These are phyloP conservation scores for Apiospora hydei DNA, from an alignment of 2,329 filamentous ascomycete species.

Conservation along the genomic window DNA sequence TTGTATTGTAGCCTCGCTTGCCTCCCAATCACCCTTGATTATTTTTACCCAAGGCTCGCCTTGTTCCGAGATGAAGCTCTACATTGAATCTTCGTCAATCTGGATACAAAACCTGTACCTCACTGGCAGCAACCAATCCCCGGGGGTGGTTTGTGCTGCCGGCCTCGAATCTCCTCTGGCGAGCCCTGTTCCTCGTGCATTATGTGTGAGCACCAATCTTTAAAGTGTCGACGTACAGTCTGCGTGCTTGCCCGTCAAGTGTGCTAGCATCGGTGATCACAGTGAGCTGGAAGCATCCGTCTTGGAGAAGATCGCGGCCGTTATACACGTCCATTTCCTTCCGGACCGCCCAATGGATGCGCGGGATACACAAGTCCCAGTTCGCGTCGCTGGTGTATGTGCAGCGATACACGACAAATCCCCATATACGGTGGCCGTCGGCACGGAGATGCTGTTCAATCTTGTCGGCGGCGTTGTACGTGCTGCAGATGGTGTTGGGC, in stretches of 20 bases:
- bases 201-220: not conserved
- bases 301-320: not conserved
- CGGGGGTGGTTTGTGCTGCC: too few relatives aligned
- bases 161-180: not conserved
- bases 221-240: not conserved
- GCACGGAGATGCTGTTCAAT: not conserved
- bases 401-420: not conserved
- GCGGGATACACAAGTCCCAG: not conserved
- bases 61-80: not conserved
- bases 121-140: not conserved
- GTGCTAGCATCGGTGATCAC: not conserved
- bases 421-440: not conserved
- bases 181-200: not conserved
- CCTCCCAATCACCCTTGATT: not conserved
- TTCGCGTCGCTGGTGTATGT: not conserved
- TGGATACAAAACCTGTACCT: not conserved
- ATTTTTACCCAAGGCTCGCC: not conserved
- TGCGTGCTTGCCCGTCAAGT: not conserved
- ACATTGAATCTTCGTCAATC: not conserved
- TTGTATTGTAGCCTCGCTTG: too few relatives aligned
- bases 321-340: not conserved
- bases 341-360: not conserved
- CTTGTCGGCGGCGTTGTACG: too few relatives aligned
- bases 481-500: too few relatives aligned
- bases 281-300: not conserved